Evolutionary conservation across 2,329 filamentous ascomycete genomes (phyloP), one percentile per base, ranked within the genome.

Genomic region (Penicillium nordicum): DNA sequence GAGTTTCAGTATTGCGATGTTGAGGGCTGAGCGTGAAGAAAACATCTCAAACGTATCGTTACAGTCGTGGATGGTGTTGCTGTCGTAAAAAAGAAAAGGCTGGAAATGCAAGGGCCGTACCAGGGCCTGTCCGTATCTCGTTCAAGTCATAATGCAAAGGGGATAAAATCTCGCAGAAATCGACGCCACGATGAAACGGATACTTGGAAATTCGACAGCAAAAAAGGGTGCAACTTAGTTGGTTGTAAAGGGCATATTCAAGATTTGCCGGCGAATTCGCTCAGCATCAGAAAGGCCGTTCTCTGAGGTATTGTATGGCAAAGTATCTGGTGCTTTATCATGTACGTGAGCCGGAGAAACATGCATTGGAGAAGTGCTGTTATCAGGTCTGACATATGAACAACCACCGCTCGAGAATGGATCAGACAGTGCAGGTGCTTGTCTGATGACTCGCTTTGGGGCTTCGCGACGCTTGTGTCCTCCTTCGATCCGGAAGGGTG

Each of bases 401-500:
- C 63, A 49, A 10, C 65, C 67, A 38, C 58, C 60, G 27, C 64
- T 64, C 12, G 72, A 73, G 59, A 78, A 79, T 2, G 77, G 74
- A 53, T 79, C 77, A 10, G 76, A 78, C 54, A 75, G 68, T 40
- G 74, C 78, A 32, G 74, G 71, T 12, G 71, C 74, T 60, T 78
- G 76, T 57, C 74, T 68, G 21, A 73, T 68, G 32, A 67, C 67
- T 55, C 71, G 66, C 25, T 64, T 57, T 16, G 67, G 63, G 5
- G 67, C 58, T 27, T 70, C 70, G 29, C 67, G 68, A 47, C 69
- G 72, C 48, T 68, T 71, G 48, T 67, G 68, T 12, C 60, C 57
- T n/a, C 63, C 67, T 57, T 79, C 74, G 10, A 75, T 63, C 53
- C 75, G 73, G 58, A 80, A 80, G 2, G 78, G 78, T 30, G 78